Evolutionary conservation across 805 yeast species (phyloP).

Genomic region (Candida tibetensis): DNA sequence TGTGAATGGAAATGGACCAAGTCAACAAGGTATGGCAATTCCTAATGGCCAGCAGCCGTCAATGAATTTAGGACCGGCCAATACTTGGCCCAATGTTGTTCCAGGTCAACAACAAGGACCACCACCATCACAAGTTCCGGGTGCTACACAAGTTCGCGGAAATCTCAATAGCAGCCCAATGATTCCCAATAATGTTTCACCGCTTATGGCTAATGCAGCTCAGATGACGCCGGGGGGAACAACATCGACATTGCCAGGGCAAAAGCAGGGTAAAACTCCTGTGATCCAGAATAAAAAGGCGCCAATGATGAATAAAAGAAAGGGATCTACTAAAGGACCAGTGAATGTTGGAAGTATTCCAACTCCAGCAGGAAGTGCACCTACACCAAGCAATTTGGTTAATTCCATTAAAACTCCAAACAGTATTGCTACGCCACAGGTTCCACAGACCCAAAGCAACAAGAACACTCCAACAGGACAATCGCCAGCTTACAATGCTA

Average conservation of each 20-base stretch:
- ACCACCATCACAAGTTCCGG: conserved; percentile 7
- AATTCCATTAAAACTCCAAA: conserved; percentile 44
- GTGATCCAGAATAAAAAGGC: conserved; percentile 10
- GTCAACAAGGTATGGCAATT: conserved; percentile 5
- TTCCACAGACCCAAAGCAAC: conserved; percentile 33
- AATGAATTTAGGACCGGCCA: conserved; percentile 12
- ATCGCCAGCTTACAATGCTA: conserved; percentile 29
- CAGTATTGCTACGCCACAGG: conserved; percentile 42
- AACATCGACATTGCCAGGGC: conserved; percentile 15
- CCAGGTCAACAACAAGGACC: conserved; percentile 6
- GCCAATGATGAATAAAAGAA: conserved; percentile 15
- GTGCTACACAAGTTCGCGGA: not conserved
- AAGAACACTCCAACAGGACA: conserved; percentile 41
- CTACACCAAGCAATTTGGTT: conserved; percentile 39
- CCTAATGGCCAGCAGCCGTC: conserved; percentile 7
- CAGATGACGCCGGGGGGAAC: conserved; percentile 5
- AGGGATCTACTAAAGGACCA: conserved; percentile 23
- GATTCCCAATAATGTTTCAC: conserved; percentile 20
- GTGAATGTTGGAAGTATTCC: conserved; percentile 26
- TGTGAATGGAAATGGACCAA: conserved; percentile 1
- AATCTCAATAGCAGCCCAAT: conserved; percentile 25
- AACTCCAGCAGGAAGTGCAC: conserved; percentile 34
- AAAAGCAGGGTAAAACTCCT: conserved; percentile 13
- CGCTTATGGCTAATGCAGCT: conserved; percentile 8
- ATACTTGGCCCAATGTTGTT: conserved; percentile 15